Percentiles rank a stretch among this genome's conserved stretches.
Evolutionary conservation across 2,329 filamentous ascomycete genomes (phyloP).

Genomic region (Fusarium verrucosum): DNA sequence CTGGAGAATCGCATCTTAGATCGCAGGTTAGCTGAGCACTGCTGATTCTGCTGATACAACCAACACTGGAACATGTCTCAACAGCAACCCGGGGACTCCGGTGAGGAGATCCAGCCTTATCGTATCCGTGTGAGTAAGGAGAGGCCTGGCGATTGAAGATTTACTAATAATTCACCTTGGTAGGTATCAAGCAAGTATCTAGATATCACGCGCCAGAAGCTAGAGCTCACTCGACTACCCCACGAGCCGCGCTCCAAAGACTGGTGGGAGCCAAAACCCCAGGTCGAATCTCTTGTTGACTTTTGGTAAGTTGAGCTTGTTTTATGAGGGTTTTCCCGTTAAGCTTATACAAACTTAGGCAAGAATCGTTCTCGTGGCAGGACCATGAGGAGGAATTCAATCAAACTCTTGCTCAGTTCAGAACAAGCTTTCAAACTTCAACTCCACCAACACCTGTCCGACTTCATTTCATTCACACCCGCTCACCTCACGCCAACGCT

Average conservation of each 20-base stretch:
- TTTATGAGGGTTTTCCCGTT: background rate
- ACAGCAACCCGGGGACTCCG: slow-evolving; percentile 39
- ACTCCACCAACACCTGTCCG: slow-evolving; percentile 57
- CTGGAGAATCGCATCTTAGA: background rate
- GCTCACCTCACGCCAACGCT: slow-evolving; percentile 62
- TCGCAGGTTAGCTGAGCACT: slow-evolving; percentile 1
- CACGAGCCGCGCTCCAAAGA: slow-evolving; percentile 63
- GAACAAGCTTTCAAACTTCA: slow-evolving; percentile 61
- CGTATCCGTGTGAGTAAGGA: slow-evolving; percentile 63
- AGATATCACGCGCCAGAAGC: slow-evolving; percentile 72
- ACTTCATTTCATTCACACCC: slow-evolving; percentile 72
- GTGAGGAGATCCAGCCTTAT: slow-evolving; percentile 63
- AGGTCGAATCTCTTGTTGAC: slow-evolving; percentile 71
- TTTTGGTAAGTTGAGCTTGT: slow-evolving; percentile 61
- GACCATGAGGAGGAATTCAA: slow-evolving; percentile 68
- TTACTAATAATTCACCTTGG: slow-evolving; percentile 41
- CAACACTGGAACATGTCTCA: slow-evolving; percentile 14
- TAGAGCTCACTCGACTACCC: slow-evolving; percentile 72
- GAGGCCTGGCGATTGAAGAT: background rate
- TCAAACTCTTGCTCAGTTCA: slow-evolving; percentile 68
- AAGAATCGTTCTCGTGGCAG: slow-evolving; percentile 73
- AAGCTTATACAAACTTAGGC: slow-evolving; percentile 54
- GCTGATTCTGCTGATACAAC: slow-evolving; percentile 3
- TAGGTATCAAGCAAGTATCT: slow-evolving; percentile 74
- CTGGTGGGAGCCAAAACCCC: slow-evolving; percentile 69